Conservation (phyloP, 2,329 filamentous ascomycete genomes). For the Tolypocladium amazonense region DNA sequence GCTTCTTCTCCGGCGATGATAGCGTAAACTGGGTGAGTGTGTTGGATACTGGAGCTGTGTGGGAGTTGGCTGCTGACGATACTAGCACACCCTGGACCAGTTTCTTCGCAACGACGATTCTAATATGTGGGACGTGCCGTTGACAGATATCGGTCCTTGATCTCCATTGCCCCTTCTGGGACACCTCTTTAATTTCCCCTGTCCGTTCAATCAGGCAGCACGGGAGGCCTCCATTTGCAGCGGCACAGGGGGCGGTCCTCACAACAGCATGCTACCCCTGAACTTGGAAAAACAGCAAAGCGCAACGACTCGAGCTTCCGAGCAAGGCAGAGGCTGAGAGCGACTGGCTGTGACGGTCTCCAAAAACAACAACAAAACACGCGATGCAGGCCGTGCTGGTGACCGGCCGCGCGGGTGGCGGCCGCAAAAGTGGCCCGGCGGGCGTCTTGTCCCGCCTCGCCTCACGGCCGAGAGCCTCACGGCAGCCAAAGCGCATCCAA, state of each 20-base stretch:
- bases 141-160: not conserved
- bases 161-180: not conserved
- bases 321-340: not conserved
- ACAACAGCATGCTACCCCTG: not conserved
- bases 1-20: constrained; percentile 20
- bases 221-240: not conserved
- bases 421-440: not conserved
- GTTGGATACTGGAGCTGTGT: too few relatives aligned
- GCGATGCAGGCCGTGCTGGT: not conserved
- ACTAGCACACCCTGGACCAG: not conserved
- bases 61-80: not conserved
- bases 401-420: not conserved
- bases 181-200: not conserved
- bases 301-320: not conserved
- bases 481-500: not conserved
- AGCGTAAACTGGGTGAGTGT: constrained; percentile 29
- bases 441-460: not conserved
- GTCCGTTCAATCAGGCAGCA: not conserved
- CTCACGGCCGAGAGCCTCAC: not conserved
- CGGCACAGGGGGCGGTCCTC: not conserved
- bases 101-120: not conserved
- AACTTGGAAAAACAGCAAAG: too few relatives aligned
- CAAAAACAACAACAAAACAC: not conserved
- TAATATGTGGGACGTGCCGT: not conserved
- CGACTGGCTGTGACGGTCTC: not conserved